Evolutionary conservation across 2,329 filamentous ascomycete species (phyloP).

Genomic region (Chaetomiaceae sp.): DNA sequence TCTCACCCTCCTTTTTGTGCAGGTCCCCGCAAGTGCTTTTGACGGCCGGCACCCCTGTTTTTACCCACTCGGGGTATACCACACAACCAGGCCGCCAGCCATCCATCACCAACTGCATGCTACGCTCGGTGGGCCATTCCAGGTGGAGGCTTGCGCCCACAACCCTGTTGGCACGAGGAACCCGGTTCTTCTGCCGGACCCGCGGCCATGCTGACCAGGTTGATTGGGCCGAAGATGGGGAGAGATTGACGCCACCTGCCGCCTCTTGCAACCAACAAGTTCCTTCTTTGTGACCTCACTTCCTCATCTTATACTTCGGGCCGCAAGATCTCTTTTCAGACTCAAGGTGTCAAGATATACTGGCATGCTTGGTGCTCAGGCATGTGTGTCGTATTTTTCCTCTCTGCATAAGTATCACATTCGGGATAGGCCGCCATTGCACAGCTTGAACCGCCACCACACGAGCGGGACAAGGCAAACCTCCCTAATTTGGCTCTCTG

Average conservation of each 20-base stretch:
- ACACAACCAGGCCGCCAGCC: slow-evolving; percentile 2
- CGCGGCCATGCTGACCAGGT: neutral
- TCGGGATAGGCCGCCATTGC: slow-evolving; percentile 12
- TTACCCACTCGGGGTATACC: slow-evolving; percentile 3
- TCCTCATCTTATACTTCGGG: neutral
- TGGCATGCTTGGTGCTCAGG: neutral
- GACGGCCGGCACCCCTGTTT: slow-evolving; percentile 1
- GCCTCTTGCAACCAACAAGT: neutral
- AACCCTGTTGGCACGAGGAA: neutral
- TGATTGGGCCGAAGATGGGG: slow-evolving; percentile 8
- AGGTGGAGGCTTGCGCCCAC: neutral
- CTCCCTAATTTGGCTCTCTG: slow-evolving; percentile 5
- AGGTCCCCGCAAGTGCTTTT: neutral
- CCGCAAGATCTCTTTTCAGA: neutral
- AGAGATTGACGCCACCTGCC: slow-evolving; percentile 1
- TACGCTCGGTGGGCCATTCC: neutral
- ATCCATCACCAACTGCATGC: slow-evolving; percentile 6
- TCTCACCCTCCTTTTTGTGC: slow-evolving; percentile 1
- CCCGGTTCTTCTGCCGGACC: slow-evolving; percentile 1
- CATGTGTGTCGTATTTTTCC: neutral
- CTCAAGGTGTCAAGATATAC: neutral
- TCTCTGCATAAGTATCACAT: neutral
- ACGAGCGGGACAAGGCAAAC: neutral
- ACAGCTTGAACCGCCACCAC: slow-evolving; percentile 2
- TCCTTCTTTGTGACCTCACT: neutral